Evolutionary conservation across 306 rosid genomes (phyloP), one percentile per base, ranked within the genome.

Genomic region (Castanea mollissima): DNA sequence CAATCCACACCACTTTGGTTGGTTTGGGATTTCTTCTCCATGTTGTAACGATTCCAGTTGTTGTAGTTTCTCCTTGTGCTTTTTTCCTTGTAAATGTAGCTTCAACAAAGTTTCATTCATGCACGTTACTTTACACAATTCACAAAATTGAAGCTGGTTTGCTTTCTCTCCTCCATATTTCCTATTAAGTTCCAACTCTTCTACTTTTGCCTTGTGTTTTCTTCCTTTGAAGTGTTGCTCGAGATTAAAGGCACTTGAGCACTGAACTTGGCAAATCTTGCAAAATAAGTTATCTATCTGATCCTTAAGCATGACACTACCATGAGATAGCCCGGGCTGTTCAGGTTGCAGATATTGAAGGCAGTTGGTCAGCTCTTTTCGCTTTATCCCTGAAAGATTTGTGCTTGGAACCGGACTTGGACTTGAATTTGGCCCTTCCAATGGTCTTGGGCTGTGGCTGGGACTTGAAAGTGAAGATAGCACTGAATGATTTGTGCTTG

Each of bases 151-250:
- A 44, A 25, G 75, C 46, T 63, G 67, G 46, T 69, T 60, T n/a
- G n/a, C 41, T 34, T 8, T 38, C 41, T 59, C 20, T 14, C 9
- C 55, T 49, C 82, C 59, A 21, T 2, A 19, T 32, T 58, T 74
- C 71, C 60, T 23, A 49, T 10, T 16, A 16, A 19, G 15, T 27
- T 25, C 74, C 21, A 63, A 44, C 41, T 82, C 74, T 78, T 56
- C 74, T 59, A 77, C 5, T 4, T 51, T 84, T 10, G 69, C n/a
- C 54, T 20, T 51, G 55, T 85, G 88, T 57, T 77, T 85, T 10
- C 34, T 77, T 15, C 85, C 85, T 25, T 2, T 32, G 2, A 85
- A 55, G 31, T 81, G 87, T 32, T 81, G 88, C 80, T 75, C 8
- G 29, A 85, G 76, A 69, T 69, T 73, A 65, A 31, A 77, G 5